Percentiles rank a stretch among this genome's conserved stretches.
phyloP scores from a whole-genome alignment of 805 yeast species.

The Trichomonascus vanleenenianus region DNA sequence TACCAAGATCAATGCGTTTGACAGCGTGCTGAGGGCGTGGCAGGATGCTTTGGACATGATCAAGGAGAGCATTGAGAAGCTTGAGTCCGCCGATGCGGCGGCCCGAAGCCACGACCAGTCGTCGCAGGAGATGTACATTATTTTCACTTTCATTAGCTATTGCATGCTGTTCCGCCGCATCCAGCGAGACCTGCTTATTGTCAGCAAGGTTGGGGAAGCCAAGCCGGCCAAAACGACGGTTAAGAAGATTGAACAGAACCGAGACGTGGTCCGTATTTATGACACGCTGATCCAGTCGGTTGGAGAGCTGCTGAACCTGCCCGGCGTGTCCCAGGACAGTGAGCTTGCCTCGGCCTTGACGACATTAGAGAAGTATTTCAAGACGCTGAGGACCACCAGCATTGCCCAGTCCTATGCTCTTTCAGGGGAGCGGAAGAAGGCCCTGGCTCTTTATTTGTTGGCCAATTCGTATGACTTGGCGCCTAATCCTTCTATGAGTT shows the following conservation, averaged over 20 bases:
- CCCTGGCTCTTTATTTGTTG: slow-evolving; percentile 25
- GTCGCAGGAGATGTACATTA: slow-evolving; percentile 62
- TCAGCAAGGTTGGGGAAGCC: slow-evolving; percentile 12
- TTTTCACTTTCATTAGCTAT: slow-evolving; percentile 69
- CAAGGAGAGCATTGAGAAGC: slow-evolving; percentile 44
- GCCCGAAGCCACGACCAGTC: slow-evolving; percentile 39
- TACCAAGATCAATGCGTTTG: slow-evolving; percentile 42
- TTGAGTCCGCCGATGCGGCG: slow-evolving; percentile 23
- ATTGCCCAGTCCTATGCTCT: slow-evolving; percentile 35
- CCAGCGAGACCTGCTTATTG: slow-evolving; percentile 58
- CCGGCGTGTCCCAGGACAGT: slow-evolving; percentile 88
- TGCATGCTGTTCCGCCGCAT: slow-evolving; percentile 56
- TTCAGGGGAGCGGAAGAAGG: slow-evolving; percentile 21
- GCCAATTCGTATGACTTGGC: neutral
- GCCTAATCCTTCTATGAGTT: neutral
- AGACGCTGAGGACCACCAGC: slow-evolving; percentile 35
- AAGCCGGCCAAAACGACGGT: slow-evolving; percentile 8
- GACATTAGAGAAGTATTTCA: slow-evolving; percentile 41
- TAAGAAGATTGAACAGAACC: slow-evolving; percentile 7
- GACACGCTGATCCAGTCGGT: slow-evolving; percentile 47
- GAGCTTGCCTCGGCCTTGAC: slow-evolving; percentile 49
- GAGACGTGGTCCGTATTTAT: slow-evolving; percentile 42
- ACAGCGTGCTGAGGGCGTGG: slow-evolving; percentile 55
- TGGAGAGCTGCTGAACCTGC: slow-evolving; percentile 62
- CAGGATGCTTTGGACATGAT: slow-evolving; percentile 60